Percentiles rank a stretch among this genome's conserved stretches.
phyloP scores from a whole-genome alignment of 306 rosid species.

The apple (Malus domestica) region ASM211411v1 NC_041797.1:1106001-1106500 shows the following conservation, averaged over 20 bases:
- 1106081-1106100: slow-evolving; percentile 70
- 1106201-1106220: slow-evolving; percentile 39
- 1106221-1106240: slow-evolving; percentile 46
- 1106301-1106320: slow-evolving; percentile 69
- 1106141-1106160: slow-evolving; percentile 28
- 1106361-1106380: slow-evolving; percentile 44
- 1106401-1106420: neutral
- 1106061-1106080: slow-evolving; percentile 36
- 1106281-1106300: slow-evolving; percentile 86
- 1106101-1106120: slow-evolving; percentile 70
- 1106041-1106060: slow-evolving; percentile 8
- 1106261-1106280: slow-evolving; percentile 75
- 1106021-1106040: neutral
- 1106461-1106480: slow-evolving; percentile 56
- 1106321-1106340: slow-evolving; percentile 81
- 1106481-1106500: slow-evolving; percentile 68
- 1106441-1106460: slow-evolving; percentile 2
- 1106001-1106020: slow-evolving; percentile 5
- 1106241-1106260: slow-evolving; percentile 66
- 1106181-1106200: slow-evolving; percentile 47
- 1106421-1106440: neutral
- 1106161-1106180: slow-evolving; percentile 31
- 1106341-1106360: slow-evolving; percentile 84
- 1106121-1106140: slow-evolving; percentile 39
- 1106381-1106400: neutral